Conservation (phyloP, 768 basidiomycete species). For the Lyophyllum shimeji region DNA sequence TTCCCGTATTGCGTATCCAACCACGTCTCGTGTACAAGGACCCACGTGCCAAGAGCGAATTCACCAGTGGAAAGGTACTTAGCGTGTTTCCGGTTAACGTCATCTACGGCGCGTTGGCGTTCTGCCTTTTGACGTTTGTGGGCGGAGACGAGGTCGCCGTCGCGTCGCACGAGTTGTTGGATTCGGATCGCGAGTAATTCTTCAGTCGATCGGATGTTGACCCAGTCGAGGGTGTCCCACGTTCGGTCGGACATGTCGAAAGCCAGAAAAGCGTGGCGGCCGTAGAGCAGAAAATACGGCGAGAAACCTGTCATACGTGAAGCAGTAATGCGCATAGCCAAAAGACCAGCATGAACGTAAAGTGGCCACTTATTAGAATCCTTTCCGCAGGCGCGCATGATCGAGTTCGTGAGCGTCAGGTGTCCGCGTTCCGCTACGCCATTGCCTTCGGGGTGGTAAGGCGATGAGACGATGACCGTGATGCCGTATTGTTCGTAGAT, state of each 20-base stretch:
- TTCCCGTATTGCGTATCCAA: constrained; percentile 27
- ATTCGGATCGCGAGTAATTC: constrained; percentile 23
- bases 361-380: constrained; percentile 24
- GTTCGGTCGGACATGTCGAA: constrained; percentile 29
- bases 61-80: constrained; percentile 14
- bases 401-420: constrained; percentile 16
- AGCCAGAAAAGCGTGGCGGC: constrained; percentile 24
- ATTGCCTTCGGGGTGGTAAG: constrained; percentile 34
- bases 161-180: constrained; percentile 16
- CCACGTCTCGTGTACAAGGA: constrained; percentile 27
- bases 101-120: constrained; percentile 14
- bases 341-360: constrained; percentile 22
- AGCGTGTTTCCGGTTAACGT: constrained; percentile 1
- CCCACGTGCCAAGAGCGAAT: constrained; percentile 26
- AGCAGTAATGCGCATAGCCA: constrained; percentile 24
- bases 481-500: constrained; percentile 23
- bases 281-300: constrained; percentile 30
- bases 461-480: constrained; percentile 23
- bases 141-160: constrained; percentile 16
- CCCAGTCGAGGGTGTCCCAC: constrained; percentile 27
- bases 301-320: constrained; percentile 27
- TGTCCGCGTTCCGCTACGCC: constrained; percentile 28
- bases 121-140: constrained; percentile 4
- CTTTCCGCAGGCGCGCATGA: constrained; percentile 18
- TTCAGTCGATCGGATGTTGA: constrained; percentile 15